Percentiles rank a stretch among this genome's conserved stretches.
Evolutionary conservation across 352 stramenopile genomes (phyloP).

Genomic region (Thalassiosira oceanica): DNA sequence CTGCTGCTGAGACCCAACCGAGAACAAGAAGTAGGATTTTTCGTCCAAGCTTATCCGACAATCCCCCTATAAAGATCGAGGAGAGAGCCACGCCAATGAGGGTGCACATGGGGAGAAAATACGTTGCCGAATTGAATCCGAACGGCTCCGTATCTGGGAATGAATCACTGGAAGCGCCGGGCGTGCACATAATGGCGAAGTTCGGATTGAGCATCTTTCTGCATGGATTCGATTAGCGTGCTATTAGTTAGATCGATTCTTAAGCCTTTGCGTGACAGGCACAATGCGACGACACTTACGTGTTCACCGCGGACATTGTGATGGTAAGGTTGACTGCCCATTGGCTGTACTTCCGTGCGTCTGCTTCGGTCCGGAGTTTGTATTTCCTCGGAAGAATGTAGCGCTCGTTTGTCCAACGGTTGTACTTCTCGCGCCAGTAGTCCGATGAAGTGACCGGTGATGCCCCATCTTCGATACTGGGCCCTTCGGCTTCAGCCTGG

Average conservation of each 20-base stretch:
- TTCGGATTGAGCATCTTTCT: conserved; percentile 51
- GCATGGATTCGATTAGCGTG: no score
- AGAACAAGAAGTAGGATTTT: conserved; percentile 18
- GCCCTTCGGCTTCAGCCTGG: neutral
- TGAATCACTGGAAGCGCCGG: conserved; percentile 17
- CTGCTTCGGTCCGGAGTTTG: conserved; percentile 20
- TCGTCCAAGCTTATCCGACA: conserved; percentile 23
- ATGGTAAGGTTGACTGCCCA: conserved; percentile 30
- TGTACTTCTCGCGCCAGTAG: conserved; percentile 5
- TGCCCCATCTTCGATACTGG: neutral
- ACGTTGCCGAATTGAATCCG: conserved; percentile 40
- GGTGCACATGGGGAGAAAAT: conserved; percentile 40
- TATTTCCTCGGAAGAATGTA: conserved; percentile 20
- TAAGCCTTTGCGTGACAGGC: no score
- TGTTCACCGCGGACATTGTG: conserved; percentile 20
- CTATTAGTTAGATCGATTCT: no score
- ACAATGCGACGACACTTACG: no score
- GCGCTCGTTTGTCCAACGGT: neutral
- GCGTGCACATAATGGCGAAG: conserved; percentile 36
- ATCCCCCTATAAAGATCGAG: conserved; percentile 17
- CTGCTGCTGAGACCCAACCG: conserved; percentile 12
- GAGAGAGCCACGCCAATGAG: conserved; percentile 28
- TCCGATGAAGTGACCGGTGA: neutral
- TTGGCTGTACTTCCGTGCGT: conserved; percentile 19
- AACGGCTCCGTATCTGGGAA: conserved; percentile 34